Evolutionary conservation across 257 asterid species (phyloP).

Genomic region (Fraxinus excelsior): DNA sequence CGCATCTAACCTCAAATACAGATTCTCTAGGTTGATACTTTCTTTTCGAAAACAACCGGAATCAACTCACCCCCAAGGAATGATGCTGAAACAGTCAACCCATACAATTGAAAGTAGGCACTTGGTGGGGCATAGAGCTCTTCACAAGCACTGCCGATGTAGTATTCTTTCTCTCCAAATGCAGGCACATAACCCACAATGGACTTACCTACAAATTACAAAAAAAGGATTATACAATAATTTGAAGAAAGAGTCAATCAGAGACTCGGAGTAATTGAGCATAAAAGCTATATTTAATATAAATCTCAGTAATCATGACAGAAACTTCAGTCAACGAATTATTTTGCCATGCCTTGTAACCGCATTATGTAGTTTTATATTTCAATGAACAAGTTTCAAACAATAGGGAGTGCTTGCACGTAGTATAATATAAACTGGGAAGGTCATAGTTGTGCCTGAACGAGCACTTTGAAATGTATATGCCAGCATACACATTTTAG

Average conservation of each 20-base stretch:
- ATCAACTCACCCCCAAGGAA: slow-evolving; percentile 85
- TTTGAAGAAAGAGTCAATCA: slow-evolving; percentile 6
- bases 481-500: not conserved
- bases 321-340: slow-evolving; percentile 16
- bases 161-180: slow-evolving; percentile 93
- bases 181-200: slow-evolving; percentile 76
- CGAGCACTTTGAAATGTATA: not conserved
- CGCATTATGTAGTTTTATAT: slow-evolving; percentile 3
- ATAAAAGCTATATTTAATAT: slow-evolving; percentile 5
- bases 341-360: slow-evolving; percentile 6
- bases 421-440: not conserved
- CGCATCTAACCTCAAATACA: not conserved
- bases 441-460: not conserved
- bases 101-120: slow-evolving; percentile 92
- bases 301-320: not conserved
- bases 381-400: not conserved
- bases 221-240: slow-evolving; percentile 16
- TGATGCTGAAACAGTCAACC: slow-evolving; percentile 90
- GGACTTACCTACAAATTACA: slow-evolving; percentile 68
- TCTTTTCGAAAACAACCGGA: slow-evolving; percentile 22
- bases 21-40: not conserved
- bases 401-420: not conserved
- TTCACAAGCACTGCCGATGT: slow-evolving; percentile 85
- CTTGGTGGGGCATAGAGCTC: slow-evolving; percentile 96
- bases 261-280: not conserved